Evolutionary conservation across 345 rosid species (phyloP).

Genomic region (Eucalyptus rudis): DNA sequence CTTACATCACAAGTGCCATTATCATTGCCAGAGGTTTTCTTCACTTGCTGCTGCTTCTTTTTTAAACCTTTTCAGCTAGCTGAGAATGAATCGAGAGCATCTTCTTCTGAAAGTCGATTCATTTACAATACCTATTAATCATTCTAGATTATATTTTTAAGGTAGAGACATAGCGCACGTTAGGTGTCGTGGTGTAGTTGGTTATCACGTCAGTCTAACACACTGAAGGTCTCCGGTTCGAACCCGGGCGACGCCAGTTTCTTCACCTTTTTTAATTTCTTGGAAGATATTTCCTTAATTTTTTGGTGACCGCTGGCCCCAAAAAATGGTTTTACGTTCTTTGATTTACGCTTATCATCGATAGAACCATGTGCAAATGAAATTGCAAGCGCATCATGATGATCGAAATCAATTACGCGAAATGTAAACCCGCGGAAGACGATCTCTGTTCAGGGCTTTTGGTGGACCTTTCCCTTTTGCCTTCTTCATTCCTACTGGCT

Average conservation of each 20-base stretch:
- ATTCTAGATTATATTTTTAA: fast-evolving
- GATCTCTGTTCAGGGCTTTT: neutral
- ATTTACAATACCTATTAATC: neutral
- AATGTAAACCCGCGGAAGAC: neutral
- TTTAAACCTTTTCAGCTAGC: neutral
- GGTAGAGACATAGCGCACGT: fast-evolving
- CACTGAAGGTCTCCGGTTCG: conserved; percentile 97
- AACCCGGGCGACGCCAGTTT: conserved; percentile 78
- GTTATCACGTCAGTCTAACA: conserved; percentile 98
- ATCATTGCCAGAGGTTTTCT: neutral
- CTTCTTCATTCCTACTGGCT: neutral
- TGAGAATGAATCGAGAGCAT: neutral
- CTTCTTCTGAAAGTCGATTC: neutral
- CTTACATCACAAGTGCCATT: neutral
- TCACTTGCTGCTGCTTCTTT: neutral
- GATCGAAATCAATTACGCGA: neutral
- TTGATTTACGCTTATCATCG: neutral
- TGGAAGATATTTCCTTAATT: neutral
- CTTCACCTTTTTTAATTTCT: neutral
- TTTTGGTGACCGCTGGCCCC: neutral
- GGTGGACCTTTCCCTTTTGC: neutral
- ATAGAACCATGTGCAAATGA: neutral
- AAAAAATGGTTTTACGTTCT: neutral
- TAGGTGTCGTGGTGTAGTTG: conserved; percentile 95
- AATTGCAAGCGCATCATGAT: neutral